Evolutionary conservation across 805 yeast species (phyloP).

Genomic region (Candida succiphila): DNA sequence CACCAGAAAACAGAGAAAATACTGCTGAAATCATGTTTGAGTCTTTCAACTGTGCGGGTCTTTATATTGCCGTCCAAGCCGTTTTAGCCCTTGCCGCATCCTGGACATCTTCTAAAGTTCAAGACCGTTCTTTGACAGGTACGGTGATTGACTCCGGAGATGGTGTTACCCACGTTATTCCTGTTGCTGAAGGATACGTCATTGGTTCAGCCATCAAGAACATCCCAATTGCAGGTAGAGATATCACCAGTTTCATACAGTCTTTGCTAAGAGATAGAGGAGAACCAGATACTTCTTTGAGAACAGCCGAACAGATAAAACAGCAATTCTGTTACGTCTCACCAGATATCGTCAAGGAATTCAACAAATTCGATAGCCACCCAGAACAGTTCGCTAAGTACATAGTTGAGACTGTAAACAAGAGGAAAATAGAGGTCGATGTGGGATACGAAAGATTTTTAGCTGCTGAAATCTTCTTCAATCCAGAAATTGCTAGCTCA

Average conservation of each 20-base stretch:
- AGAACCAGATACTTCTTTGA: constrained; percentile 84
- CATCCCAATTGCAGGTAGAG: constrained; percentile 98
- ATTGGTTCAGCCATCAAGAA: constrained; percentile 96
- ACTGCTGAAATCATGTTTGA: constrained; percentile 99
- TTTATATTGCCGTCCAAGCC: constrained; percentile 98
- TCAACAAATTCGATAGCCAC: constrained; percentile 87
- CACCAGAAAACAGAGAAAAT: constrained; percentile 99
- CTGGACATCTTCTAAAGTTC: constrained; percentile 95
- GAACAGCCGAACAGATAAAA: constrained; percentile 94
- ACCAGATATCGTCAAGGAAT: constrained; percentile 96
- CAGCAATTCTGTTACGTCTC: constrained; percentile 96
- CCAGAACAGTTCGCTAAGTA: constrained; percentile 92
- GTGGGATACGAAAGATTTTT: constrained; percentile 96
- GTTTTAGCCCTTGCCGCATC: constrained; percentile 97
- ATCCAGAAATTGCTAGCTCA: constrained; percentile 92
- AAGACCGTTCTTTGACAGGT: constrained; percentile 93
- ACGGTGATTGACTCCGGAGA: constrained; percentile 98
- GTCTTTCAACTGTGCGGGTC: constrained; percentile 96
- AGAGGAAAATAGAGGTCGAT: constrained; percentile 66
- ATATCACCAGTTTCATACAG: constrained; percentile 90
- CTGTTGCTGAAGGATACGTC: constrained; percentile 98
- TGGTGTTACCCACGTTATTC: constrained; percentile 98
- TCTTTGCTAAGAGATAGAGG: constrained; percentile 92
- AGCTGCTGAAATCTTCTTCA: constrained; percentile 98
- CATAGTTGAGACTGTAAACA: constrained; percentile 68